Evolutionary conservation across 2,329 filamentous ascomycete species (phyloP).

Genomic region (Venturiaceae sp.): DNA sequence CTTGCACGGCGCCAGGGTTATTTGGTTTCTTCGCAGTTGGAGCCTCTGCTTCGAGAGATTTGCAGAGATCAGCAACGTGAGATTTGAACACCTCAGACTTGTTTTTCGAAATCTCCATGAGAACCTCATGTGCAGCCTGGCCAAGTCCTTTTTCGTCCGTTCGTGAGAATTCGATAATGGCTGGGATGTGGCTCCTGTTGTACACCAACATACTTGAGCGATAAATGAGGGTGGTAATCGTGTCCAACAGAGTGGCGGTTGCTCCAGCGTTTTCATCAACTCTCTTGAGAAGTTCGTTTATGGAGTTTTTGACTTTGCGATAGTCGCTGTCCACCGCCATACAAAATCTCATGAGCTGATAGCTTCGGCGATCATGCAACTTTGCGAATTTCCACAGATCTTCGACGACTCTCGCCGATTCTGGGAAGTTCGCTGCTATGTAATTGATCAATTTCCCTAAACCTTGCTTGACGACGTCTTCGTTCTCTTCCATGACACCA

Average conservation of each 20-base stretch:
- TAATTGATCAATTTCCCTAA: conserved; percentile 66
- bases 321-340: conserved; percentile 84
- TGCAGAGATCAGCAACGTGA: conserved; percentile 85
- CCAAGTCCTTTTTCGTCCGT: conserved; percentile 73
- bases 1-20: conserved; percentile 70
- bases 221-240: conserved; percentile 73
- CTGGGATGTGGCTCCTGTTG: conserved; percentile 86
- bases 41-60: conserved; percentile 70
- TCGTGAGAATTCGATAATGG: conserved; percentile 80
- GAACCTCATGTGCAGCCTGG: conserved; percentile 71
- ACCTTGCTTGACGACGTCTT: conserved; percentile 56
- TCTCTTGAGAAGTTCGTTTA: conserved; percentile 80
- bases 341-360: conserved; percentile 80
- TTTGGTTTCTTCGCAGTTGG: conserved; percentile 60
- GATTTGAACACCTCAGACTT: conserved; percentile 89
- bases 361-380: conserved; percentile 78
- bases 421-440: conserved; percentile 66
- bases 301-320: conserved; percentile 77
- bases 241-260: conserved; percentile 59
- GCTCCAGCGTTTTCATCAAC: conserved; percentile 57
- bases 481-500: conserved; percentile 65
- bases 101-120: conserved; percentile 83
- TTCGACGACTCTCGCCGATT: conserved; percentile 57
- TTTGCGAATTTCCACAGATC: conserved; percentile 90
- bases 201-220: conserved; percentile 77